Conservation (phyloP, 495 filamentous ascomycete species). For the Lineolata rhizophorae region DNA sequence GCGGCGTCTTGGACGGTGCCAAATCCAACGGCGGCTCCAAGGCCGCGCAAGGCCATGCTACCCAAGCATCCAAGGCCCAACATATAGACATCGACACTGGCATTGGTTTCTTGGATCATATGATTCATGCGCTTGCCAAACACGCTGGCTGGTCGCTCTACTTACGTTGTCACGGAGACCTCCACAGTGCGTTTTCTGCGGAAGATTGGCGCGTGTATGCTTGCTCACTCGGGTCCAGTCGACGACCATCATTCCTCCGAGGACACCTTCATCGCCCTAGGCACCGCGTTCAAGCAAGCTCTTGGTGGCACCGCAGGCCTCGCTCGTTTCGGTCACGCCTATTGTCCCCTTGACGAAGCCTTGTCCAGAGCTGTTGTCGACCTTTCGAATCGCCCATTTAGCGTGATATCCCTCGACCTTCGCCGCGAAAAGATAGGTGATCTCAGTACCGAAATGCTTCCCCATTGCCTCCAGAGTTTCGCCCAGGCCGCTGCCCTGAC, state of each 20-base stretch:
- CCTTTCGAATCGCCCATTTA: constrained; percentile 73
- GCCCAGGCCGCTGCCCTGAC: constrained; percentile 80
- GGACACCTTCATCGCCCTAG: constrained; percentile 84
- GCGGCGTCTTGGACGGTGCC: constrained; percentile 41
- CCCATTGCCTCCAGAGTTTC: constrained; percentile 85
- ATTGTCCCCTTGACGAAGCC: constrained; percentile 85
- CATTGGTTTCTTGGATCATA: constrained; percentile 97
- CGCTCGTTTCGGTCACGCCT: constrained; percentile 73
- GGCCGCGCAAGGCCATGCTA: constrained; percentile 45
- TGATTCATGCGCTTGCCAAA: constrained; percentile 92
- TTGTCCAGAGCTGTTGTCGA: constrained; percentile 87
- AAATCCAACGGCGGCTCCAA: constrained; percentile 18
- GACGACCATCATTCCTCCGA: constrained; percentile 98
- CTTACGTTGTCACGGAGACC: constrained; percentile 62
- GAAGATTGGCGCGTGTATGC: not conserved
- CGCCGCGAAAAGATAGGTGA: constrained; percentile 82
- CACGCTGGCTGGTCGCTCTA: constrained; percentile 83
- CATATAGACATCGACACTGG: constrained; percentile 75
- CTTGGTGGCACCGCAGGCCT: constrained; percentile 57
- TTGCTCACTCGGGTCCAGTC: constrained; percentile 27
- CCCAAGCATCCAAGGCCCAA: constrained; percentile 60
- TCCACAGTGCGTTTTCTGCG: constrained; percentile 45
- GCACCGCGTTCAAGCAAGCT: constrained; percentile 56
- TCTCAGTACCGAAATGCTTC: constrained; percentile 88
- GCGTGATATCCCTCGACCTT: constrained; percentile 59